Conservation (phyloP, 164 flowering plant genomes). For the Stephania cephalantha region DNA sequence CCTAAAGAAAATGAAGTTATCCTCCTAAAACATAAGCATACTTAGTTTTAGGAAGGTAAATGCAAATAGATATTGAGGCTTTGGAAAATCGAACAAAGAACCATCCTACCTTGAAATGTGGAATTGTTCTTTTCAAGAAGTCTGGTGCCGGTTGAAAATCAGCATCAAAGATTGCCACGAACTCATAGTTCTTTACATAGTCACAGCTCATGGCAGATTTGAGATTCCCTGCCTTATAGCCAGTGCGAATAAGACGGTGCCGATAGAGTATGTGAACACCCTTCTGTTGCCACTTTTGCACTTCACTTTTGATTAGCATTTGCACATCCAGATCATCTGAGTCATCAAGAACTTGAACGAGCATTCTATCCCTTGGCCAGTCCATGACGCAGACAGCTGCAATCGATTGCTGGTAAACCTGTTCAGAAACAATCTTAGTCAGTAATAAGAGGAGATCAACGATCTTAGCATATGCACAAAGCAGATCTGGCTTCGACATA, state of each 20-base stretch:
- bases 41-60: background rate
- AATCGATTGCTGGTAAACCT: constrained; percentile 95
- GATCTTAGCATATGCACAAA: background rate
- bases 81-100: background rate
- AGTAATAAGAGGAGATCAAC: background rate
- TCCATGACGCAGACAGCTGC: constrained; percentile 80
- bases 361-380: constrained; percentile 95
- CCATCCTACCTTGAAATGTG: constrained; percentile 74
- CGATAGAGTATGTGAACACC: constrained; percentile 80
- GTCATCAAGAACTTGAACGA: constrained; percentile 87
- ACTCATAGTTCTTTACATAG: constrained; percentile 91
- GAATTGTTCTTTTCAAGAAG: constrained; percentile 88
- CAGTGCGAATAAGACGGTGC: constrained; percentile 85
- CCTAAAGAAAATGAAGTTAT: background rate
- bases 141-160: constrained; percentile 95
- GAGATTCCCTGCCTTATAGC: constrained; percentile 96
- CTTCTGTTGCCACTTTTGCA: constrained; percentile 86
- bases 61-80: background rate
- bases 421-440: constrained; percentile 12
- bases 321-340: constrained; percentile 81
- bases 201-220: constrained; percentile 95
- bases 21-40: background rate
- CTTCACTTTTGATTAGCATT: constrained; percentile 77
- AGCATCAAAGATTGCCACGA: constrained; percentile 95
- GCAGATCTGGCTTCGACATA: background rate